Conservation (phyloP, 768 basidiomycete genomes). For the Imleria badia region DNA sequence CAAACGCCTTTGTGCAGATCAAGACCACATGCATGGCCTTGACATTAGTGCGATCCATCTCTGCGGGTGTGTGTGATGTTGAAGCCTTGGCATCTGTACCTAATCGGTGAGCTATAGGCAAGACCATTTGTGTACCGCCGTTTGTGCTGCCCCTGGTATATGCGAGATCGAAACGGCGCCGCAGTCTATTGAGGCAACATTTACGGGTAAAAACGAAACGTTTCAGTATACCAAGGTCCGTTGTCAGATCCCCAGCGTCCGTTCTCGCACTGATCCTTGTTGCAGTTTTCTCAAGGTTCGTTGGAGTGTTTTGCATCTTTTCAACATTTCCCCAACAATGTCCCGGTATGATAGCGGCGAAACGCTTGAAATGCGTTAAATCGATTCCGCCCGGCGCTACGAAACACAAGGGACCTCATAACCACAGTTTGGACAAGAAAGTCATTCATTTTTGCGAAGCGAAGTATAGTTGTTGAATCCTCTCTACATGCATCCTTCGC, state of each 20-base stretch:
- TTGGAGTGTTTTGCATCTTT: background rate
- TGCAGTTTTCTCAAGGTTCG: conserved; percentile 53
- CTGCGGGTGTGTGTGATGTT: too few relatives aligned
- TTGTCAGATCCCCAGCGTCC: background rate
- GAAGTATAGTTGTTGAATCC: conserved; percentile 30
- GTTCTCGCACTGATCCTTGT: background rate
- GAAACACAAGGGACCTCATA: conserved; percentile 48
- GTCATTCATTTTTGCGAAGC: conserved; percentile 57
- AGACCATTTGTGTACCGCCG: conserved; percentile 46
- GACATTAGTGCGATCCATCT: conserved; percentile 27
- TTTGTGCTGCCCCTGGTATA: conserved; percentile 48
- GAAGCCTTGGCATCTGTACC: background rate
- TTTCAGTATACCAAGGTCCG: conserved; percentile 65
- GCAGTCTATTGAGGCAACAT: too few relatives aligned
- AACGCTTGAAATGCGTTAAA: conserved; percentile 50
- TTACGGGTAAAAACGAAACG: too few relatives aligned
- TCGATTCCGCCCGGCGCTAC: conserved; percentile 43
- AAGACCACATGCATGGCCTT: conserved; percentile 55
- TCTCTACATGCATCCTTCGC: background rate
- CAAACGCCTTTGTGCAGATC: conserved; percentile 48
- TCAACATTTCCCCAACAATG: background rate
- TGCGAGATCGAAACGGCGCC: too few relatives aligned
- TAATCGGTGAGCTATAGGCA: conserved; percentile 38
- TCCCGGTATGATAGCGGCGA: conserved; percentile 37
- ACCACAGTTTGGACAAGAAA: conserved; percentile 43